Evolutionary conservation across 768 basidiomycete genomes (phyloP), one percentile per base, ranked within the genome.

Genomic region (Leccinum rimulosum): DNA sequence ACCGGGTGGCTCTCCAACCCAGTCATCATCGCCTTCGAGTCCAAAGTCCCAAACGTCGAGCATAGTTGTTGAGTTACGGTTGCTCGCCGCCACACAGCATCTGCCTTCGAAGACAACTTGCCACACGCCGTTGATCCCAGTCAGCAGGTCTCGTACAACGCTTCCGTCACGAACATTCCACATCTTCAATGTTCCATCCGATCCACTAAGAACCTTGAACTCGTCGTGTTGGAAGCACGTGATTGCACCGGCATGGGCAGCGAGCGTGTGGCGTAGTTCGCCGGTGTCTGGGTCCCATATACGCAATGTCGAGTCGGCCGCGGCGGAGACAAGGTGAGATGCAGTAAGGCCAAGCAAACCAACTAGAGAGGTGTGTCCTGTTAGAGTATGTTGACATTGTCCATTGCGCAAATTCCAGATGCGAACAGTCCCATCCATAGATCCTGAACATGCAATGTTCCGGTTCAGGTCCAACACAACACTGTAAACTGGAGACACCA

Each of bases 181-280:
- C 87, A 98, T 91, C 80, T 98, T 98, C 66, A 99, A 80, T 59
- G 91, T 93, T 15, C 97, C 97, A 65, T 98, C 97, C 14, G 90
- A 92, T 12, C 96, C 96, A 67, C 90, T 93, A 30, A 99, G 82
- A 49, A 98, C 93, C 71, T 97, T 98, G 79, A 92, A 93, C 71
- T 98, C 95, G 72, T 98, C 96, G 65, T 97, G 95, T 73, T 96
- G 94, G 81, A 98, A 98, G 76, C 96, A 99, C 17, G 97, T 98
- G 65, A 99, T 98, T n/a, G 96, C 95, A 22, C 95, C 96, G 6
- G 89, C 90, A 72, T 98, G 96, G 1, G 92, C 93, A 4, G 88
- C 87, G 31, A 99, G 83, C 0, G 88, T 87, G 64, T 95, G 89
- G 40, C 83, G 85, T 31, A 92, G 79, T 58, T 87, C 86, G 56